Evolutionary conservation across 2,329 filamentous ascomycete genomes (phyloP).

Genomic region (Aspergillus neotritici): DNA sequence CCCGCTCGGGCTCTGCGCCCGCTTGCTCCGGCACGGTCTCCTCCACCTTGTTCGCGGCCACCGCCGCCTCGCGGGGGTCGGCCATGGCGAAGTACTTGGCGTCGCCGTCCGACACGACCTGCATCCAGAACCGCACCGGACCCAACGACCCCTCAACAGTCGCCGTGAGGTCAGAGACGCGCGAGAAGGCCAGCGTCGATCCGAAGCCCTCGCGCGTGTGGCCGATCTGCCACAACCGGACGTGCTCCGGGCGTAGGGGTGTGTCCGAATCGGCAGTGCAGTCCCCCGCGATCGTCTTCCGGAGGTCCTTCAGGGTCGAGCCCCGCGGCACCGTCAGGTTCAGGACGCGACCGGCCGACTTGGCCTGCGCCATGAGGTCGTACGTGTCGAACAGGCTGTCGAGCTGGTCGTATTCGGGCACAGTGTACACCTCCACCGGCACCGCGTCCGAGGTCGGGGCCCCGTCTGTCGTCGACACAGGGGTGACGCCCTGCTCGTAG

Average conservation of each 20-base stretch:
- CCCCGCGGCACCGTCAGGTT: constrained; percentile 31
- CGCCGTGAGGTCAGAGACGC: constrained; percentile 28
- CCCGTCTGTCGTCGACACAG: constrained; percentile 7
- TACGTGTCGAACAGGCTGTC: constrained; percentile 41
- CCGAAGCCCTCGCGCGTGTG: constrained; percentile 28
- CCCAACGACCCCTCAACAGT: constrained; percentile 24
- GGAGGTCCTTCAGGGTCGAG: constrained; percentile 32
- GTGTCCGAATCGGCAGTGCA: constrained; percentile 22
- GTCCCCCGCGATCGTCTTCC: constrained; percentile 32
- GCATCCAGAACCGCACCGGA: constrained; percentile 35
- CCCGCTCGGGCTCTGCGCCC: constrained; percentile 18
- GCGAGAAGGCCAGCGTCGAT: constrained; percentile 31
- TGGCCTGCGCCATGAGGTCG: constrained; percentile 38
- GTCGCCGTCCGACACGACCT: constrained; percentile 36
- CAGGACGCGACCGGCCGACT: constrained; percentile 29
- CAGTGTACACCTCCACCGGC: constrained; percentile 37
- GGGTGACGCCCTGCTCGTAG: constrained; percentile 28
- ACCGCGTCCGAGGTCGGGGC: constrained; percentile 20
- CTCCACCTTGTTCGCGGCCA: constrained; percentile 26
- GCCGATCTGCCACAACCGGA: constrained; percentile 39
- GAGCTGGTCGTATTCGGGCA: constrained; percentile 29
- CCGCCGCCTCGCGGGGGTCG: constrained; percentile 23
- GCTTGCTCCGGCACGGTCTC: constrained; percentile 25
- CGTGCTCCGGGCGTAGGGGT: constrained; percentile 25
- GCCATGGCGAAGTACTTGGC: constrained; percentile 33